Conservation (phyloP, 768 basidiomycete species). For the Leccinum subgranulosum region DNA sequence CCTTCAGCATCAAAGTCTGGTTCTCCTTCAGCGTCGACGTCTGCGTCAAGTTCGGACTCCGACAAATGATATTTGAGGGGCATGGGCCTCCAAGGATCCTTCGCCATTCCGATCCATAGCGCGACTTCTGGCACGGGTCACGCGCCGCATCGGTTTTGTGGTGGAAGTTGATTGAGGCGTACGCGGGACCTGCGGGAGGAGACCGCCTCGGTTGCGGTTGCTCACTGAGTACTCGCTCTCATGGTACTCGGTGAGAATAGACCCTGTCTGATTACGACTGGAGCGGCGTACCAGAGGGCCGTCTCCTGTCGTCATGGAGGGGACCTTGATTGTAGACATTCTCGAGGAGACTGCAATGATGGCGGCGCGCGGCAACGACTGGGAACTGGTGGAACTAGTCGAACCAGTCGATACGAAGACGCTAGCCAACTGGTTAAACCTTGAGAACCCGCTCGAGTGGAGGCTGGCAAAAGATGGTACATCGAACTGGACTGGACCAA, state of each 20-base stretch:
- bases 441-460: no score
- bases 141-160: not conserved
- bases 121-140: slow-evolving; percentile 25
- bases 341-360: slow-evolving; percentile 10
- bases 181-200: slow-evolving; percentile 19
- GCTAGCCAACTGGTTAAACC: no score
- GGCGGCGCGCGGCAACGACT: no score
- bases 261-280: slow-evolving; percentile 15
- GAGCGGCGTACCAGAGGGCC: slow-evolving; percentile 19
- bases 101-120: slow-evolving; percentile 44
- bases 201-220: slow-evolving; percentile 12
- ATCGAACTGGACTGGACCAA: no score
- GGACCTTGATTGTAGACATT: slow-evolving; percentile 22
- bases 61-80: slow-evolving; percentile 36
- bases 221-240: slow-evolving; percentile 31
- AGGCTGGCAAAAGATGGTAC: no score
- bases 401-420: no score
- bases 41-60: slow-evolving; percentile 29
- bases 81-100: slow-evolving; percentile 58
- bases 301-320: slow-evolving; percentile 16
- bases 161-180: slow-evolving; percentile 15
- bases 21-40: slow-evolving; percentile 37
- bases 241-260: slow-evolving; percentile 26
- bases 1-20: slow-evolving; percentile 37
- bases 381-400: no score